Percentiles rank a stretch among this genome's conserved stretches.
phyloP scores from a whole-genome alignment of 495 filamentous ascomycete genomes.

The Neurospora sp. region DNA sequence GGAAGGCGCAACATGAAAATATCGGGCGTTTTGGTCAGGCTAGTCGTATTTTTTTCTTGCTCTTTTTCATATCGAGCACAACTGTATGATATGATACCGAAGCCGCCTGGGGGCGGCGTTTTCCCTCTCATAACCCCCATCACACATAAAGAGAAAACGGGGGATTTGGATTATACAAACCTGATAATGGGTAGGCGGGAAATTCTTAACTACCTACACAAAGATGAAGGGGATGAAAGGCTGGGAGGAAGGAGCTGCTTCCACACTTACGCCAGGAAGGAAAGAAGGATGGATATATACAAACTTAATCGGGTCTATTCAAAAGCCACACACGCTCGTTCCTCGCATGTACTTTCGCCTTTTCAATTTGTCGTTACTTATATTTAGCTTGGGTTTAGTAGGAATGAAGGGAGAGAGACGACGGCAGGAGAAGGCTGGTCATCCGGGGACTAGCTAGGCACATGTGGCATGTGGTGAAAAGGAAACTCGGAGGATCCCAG shows the following conservation, averaged over 20 bases:
- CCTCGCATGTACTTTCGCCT: neutral
- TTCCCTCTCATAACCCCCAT: neutral
- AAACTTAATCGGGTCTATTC: neutral
- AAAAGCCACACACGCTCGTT: neutral
- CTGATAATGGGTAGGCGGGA: neutral
- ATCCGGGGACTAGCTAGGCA: neutral
- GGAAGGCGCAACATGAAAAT: neutral
- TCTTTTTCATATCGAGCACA: neutral
- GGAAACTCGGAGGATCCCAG: neutral
- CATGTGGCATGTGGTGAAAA: neutral
- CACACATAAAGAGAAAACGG: neutral
- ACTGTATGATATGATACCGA: neutral
- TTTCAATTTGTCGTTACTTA: neutral
- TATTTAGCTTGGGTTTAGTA: neutral
- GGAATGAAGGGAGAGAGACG: neutral
- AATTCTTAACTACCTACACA: neutral
- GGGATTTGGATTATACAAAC: neutral
- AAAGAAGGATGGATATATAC: neutral
- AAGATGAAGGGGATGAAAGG: neutral
- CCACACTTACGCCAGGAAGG: neutral
- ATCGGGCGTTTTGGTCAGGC: neutral
- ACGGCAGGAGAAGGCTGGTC: neutral
- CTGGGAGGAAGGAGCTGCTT: neutral
- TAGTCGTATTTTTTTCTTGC: neutral
- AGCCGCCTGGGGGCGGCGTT: neutral